Percentiles rank a stretch among this genome's conserved stretches.
Conservation (phyloP, 73 alveolate species). For the Loxodes magnus region DNA sequence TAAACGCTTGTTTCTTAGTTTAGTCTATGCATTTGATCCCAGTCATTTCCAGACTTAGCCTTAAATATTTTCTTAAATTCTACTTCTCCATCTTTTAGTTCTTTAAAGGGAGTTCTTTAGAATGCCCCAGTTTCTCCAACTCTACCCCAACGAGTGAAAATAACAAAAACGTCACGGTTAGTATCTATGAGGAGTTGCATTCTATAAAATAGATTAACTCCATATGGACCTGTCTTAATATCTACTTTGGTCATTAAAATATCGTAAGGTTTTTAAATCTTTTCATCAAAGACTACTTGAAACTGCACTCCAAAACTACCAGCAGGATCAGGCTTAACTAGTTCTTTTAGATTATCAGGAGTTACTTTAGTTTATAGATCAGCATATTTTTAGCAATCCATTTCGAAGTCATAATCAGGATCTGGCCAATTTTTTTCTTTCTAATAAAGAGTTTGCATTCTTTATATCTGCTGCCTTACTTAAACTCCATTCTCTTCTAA, state of each 20-base stretch:
- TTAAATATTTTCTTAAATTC: conserved; percentile 78
- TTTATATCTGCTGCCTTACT: background rate
- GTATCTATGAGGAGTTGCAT: conserved; percentile 87
- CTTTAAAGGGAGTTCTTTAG: conserved; percentile 85
- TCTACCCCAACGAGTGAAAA: conserved; percentile 94
- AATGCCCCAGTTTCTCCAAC: conserved; percentile 96
- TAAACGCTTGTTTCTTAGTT: no score
- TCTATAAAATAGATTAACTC: conserved; percentile 88
- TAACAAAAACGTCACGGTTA: conserved; percentile 78
- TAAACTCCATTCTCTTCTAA: conserved; percentile 20
- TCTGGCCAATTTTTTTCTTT: conserved; percentile 5
- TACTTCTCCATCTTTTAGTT: conserved; percentile 59
- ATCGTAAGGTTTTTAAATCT: conserved; percentile 86
- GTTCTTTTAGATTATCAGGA: conserved; percentile 19
- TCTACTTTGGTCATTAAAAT: conserved; percentile 90
- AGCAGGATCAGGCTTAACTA: conserved; percentile 47
- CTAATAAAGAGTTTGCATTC: background rate
- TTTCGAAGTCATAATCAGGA: background rate
- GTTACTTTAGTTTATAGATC: conserved; percentile 45
- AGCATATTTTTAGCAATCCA: conserved; percentile 72
- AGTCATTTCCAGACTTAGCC: conserved; percentile 75
- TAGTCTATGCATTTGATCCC: no score
- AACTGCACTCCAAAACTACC: conserved; percentile 55
- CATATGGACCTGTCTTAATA: conserved; percentile 80
- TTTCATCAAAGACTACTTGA: conserved; percentile 56